Percentiles rank a stretch among this genome's conserved stretches.
Evolutionary conservation across 768 basidiomycete genomes (phyloP).

Genomic region (Mrakia blollopis): DNA sequence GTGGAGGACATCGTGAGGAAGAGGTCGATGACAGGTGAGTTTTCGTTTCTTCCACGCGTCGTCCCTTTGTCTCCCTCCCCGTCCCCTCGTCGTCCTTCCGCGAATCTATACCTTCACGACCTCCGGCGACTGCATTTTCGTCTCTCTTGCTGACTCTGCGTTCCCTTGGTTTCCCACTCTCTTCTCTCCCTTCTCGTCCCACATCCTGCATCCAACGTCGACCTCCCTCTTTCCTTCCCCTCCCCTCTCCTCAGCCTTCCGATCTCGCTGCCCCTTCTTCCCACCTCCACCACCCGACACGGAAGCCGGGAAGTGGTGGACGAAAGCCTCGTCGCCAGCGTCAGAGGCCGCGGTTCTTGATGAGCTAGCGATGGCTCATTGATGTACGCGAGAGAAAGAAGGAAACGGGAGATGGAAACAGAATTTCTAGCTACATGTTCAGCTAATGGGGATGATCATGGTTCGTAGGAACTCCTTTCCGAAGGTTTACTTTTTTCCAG

Average conservation of each 20-base stretch:
- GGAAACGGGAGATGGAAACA: no score
- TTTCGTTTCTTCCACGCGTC: background rate
- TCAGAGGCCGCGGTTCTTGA: background rate
- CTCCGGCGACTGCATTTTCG: background rate
- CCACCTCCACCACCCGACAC: background rate
- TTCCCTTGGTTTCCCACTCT: background rate
- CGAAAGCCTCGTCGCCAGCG: background rate
- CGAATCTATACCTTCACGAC: background rate
- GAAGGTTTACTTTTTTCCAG: no score
- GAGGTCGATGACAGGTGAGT: constrained; percentile 18
- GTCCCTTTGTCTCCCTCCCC: background rate
- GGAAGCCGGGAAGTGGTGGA: constrained; percentile 1
- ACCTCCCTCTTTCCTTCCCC: background rate
- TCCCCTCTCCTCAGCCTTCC: background rate
- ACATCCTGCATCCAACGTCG: no score
- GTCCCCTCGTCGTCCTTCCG: background rate
- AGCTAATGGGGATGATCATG: no score
- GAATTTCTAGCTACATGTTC: no score
- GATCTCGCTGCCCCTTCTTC: constrained; percentile 21
- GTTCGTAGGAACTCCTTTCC: no score
- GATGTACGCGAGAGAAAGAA: no score
- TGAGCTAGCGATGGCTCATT: no score
- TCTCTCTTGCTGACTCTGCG: background rate
- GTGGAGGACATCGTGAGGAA: constrained; percentile 30
- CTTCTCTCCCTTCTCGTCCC: background rate